Conservation (phyloP, 257 asterid species). For the Marsdenia floribunda region DNA sequence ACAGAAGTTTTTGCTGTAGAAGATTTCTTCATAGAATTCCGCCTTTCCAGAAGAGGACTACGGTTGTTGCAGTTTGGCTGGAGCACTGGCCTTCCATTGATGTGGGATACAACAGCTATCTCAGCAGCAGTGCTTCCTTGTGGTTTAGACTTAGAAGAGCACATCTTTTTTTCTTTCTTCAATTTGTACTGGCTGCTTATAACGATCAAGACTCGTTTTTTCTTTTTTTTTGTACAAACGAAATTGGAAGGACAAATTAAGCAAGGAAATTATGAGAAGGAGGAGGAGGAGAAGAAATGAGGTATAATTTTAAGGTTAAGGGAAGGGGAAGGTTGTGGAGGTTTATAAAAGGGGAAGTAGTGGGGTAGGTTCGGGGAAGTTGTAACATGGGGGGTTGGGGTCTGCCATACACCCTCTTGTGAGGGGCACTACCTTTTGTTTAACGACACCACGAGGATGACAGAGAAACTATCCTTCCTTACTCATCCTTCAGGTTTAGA, state of each 20-base stretch:
- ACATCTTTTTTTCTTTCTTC: slow-evolving; percentile 20
- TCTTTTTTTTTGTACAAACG: not conserved
- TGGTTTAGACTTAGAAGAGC: slow-evolving; percentile 48
- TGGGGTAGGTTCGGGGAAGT: slow-evolving; percentile 27
- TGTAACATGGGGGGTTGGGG: slow-evolving; percentile 59
- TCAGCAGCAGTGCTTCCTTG: slow-evolving; percentile 15
- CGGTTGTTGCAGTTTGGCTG: slow-evolving; percentile 43
- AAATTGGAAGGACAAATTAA: not conserved
- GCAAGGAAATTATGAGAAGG: not conserved
- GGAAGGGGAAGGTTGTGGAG: slow-evolving; percentile 6
- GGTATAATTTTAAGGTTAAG: not conserved
- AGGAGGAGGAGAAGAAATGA: not conserved
- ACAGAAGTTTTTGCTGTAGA: slow-evolving; percentile 6
- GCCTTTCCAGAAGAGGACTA: slow-evolving; percentile 43
- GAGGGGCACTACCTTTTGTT: slow-evolving; percentile 36
- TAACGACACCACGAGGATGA: slow-evolving; percentile 30
- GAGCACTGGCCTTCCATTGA: slow-evolving; percentile 39
- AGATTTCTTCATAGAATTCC: slow-evolving; percentile 37
- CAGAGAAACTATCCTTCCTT: slow-evolving; percentile 26
- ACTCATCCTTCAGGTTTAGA: slow-evolving; percentile 10
- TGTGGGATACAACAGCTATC: slow-evolving; percentile 22
- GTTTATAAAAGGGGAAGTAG: slow-evolving; percentile 22
- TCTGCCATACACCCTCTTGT: slow-evolving; percentile 42
- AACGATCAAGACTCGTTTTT: not conserved
- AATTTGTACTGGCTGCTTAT: not conserved